Base-by-base conservation (phyloP, 768 basidiomycete species). In the Strobilomyces confusus region DNA sequence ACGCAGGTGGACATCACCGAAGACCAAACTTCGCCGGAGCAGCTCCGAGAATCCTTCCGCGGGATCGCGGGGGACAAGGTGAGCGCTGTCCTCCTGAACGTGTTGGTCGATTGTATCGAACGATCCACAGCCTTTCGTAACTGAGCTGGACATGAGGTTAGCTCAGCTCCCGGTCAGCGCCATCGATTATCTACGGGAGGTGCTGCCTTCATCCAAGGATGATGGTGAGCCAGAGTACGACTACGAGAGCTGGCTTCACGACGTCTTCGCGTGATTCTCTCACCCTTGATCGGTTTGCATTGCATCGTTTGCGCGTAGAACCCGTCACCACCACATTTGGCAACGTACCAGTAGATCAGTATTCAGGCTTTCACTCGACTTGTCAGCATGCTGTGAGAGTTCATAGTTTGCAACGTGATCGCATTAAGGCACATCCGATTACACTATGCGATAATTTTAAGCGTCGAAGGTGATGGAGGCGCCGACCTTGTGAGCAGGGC, bases 51-150 rank as follows among this genome's bases (percentile, higher is more conserved):
- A 54, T 84, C 95, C 2, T 99, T 99, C 83, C 85, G 91, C 26
- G 89, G 89, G 4, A 89, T 97, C 15, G 92, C 95, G 1, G 80
- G 77, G 11, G 87, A 93, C 66, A 98, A 98, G 82, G 95, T 89
- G 49, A 29, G 77, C 56, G 4, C 4, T 30, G 1, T 36, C 42
- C 36, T 40, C 12, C 17, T 20, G 38, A 37, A 23, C 19, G 15
- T 43, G 34, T 13, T 15, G 25, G 47, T 54, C 42, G 11, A 48
- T 15, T 12, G 56, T 9, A 38, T 29, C 19, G 56, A 32, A 49
- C 25, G 32, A 13, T 52, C 49, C 65, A 56, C 72, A 97, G 92
- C 86, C 89, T 15, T 94, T 87, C 60, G 86, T 99, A 32, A 95
- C 95, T 8, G 95, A 98, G 70, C 73, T 97, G 32, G 95, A 99